Conservation (phyloP, 2,329 filamentous ascomycete species). For the Verruconis gallopava region DNA sequence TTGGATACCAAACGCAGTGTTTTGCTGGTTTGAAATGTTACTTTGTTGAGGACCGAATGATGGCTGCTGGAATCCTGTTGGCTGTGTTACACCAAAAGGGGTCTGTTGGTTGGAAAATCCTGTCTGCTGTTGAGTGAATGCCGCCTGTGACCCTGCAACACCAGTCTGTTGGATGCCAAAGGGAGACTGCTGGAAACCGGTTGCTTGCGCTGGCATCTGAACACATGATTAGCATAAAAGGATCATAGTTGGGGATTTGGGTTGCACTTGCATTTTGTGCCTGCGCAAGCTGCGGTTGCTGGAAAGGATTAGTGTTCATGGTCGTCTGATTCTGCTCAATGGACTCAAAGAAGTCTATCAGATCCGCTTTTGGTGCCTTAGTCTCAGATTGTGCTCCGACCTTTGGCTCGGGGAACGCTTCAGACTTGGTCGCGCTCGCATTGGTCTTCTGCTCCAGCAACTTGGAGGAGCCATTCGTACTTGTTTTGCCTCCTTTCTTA, state of each 20-base stretch:
- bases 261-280: constrained; percentile 21
- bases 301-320: constrained; percentile 23
- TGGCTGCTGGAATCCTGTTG: constrained; percentile 1
- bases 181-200: constrained; percentile 14
- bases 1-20: not conserved
- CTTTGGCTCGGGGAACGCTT: constrained; percentile 17
- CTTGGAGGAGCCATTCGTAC: constrained; percentile 23
- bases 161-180: constrained; percentile 10
- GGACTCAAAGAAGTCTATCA: constrained; percentile 91
- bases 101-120: constrained; percentile 5
- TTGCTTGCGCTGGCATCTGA: constrained; percentile 17
- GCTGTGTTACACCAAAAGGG: not conserved
- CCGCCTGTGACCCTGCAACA: constrained; percentile 10
- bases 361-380: constrained; percentile 59
- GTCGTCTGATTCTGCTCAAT: constrained; percentile 80
- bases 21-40: too few relatives aligned
- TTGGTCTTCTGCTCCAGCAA: constrained; percentile 15
- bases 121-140: constrained; percentile 7
- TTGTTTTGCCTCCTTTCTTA: constrained; percentile 38
- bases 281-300: constrained; percentile 9
- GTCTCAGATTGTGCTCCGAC: constrained; percentile 23
- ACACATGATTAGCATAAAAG: too few relatives aligned
- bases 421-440: constrained; percentile 16
- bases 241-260: too few relatives aligned
- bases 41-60: not conserved